phyloP scores from a whole-genome alignment of 2,329 filamentous ascomycete species.

The Hymenoscyphus scutula region DNA sequence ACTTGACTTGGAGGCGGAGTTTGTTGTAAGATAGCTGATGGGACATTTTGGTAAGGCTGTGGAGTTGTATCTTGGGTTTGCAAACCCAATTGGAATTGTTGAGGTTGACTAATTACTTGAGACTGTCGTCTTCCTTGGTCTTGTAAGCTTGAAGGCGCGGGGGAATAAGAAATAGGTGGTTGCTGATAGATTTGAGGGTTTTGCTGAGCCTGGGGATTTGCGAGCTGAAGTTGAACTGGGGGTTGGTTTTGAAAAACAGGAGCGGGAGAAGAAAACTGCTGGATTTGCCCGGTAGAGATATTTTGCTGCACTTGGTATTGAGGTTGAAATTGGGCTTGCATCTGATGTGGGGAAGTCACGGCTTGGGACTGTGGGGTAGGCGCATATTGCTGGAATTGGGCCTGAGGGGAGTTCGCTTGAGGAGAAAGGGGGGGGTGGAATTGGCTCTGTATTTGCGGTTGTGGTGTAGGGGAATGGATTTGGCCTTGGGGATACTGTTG shows the following conservation, averaged over 20 bases:
- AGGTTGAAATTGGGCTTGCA: constrained; percentile 8
- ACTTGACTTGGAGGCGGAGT: background rate
- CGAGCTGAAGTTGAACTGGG: background rate
- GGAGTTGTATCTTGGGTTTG: background rate
- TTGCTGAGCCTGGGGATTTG: background rate
- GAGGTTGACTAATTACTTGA: background rate
- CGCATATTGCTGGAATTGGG: constrained; percentile 7
- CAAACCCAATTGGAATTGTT: background rate
- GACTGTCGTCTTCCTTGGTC: constrained; percentile 2
- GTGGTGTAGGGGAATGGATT: background rate
- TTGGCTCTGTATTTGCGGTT: constrained; percentile 2
- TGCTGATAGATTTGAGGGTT: background rate
- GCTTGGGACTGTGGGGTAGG: constrained; percentile 4
- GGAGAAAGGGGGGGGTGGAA: background rate
- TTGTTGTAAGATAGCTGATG: background rate
- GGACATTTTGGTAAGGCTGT: constrained; percentile 1
- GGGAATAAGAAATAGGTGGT: background rate
- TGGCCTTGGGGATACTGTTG: constrained; percentile 6
- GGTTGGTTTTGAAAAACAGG: background rate
- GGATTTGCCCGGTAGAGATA: background rate
- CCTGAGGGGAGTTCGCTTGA: background rate
- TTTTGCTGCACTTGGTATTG: constrained; percentile 8
- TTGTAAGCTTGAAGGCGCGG: background rate
- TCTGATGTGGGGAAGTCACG: constrained; percentile 1
- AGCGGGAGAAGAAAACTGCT: background rate